Evolutionary conservation across 2,329 filamentous ascomycete species (phyloP), one percentile per base, ranked within the genome.

Genomic region (Pseudogymnoascus sp.): DNA sequence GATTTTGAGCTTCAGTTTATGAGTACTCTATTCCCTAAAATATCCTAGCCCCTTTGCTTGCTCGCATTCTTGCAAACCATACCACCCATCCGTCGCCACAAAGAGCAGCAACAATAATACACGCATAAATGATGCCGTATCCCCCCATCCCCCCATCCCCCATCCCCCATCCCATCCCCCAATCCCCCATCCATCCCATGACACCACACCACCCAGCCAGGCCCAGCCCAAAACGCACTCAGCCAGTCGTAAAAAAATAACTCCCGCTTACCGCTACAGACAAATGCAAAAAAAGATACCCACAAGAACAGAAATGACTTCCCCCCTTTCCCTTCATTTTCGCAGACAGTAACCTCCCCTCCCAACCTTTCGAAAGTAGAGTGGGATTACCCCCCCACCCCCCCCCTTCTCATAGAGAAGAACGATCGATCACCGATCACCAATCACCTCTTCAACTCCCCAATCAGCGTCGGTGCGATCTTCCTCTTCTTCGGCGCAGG

Each of bases 401-500:
- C n/a, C n/a, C n/a, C n/a, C 15, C 44, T 28, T 26, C 15, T 28
- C 23, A 17, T 10, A 50, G 6, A n/a, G 15, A 10, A n/a, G 15
- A 44, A 19, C 38, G 19, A 50, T 28, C 0, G 17, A 17, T 4
- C 44, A 17, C 15, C 0, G 17, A 17, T 4, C 44, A 17, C 15
- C 15, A 50, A 17, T 50, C 23, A 50, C 44, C 44, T 50, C 44
- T 50, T 50, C 23, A 50, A 50, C 23, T 63, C 62, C 10, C 50
- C 35, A 17, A 90, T 79, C 1, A 80, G 79, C 0, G 87, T 90
- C 3, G 88, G 88, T 3, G 87, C 88, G 69, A 91, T 85, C 60
- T 88, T 80, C 69, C 88, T 82, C 76, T 86, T 87, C 77, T 91
- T 91, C 4, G 31, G 28, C 28, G 28, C 31, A 36, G 28, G 57